A percentile compares a stretch with the other conserved stretches of the same genome.
Evolutionary conservation across 345 rosid genomes (phyloP).

Genomic region (Murraya koenigii): DNA sequence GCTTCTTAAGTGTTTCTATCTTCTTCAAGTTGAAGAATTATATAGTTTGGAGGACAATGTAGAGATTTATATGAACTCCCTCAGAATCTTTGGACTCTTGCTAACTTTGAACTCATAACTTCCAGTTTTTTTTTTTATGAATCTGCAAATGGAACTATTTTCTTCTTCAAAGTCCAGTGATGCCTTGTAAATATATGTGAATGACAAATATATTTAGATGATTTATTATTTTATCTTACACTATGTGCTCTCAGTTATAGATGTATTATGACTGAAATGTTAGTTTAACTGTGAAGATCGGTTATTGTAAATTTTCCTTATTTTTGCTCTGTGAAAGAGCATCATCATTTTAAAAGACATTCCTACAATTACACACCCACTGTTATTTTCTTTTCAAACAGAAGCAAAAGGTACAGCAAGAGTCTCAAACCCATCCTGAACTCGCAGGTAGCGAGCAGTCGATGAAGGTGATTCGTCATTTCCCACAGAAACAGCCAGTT

Average conservation of each 20-base stretch:
- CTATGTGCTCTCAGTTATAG: not conserved
- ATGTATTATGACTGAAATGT: not conserved
- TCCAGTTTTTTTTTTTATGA: not conserved
- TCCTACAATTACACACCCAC: not conserved
- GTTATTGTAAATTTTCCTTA: not conserved
- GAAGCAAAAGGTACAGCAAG: slow-evolving; percentile 67
- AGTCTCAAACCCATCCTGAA: slow-evolving; percentile 32
- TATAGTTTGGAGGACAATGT: not conserved
- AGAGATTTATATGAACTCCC: not conserved
- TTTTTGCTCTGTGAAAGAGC: not conserved
- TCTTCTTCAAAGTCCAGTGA: not conserved
- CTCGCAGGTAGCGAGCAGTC: slow-evolving; percentile 28
- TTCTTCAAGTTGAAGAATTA: not conserved
- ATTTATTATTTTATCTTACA: not conserved
- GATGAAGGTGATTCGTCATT: slow-evolving; percentile 50
- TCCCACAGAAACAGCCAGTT: slow-evolving; percentile 70
- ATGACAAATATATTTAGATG: not conserved
- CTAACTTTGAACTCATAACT: not conserved
- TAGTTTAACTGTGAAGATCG: not conserved
- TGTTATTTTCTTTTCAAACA: slow-evolving; percentile 26
- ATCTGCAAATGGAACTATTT: not conserved
- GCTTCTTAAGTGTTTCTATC: not conserved
- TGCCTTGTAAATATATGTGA: not conserved
- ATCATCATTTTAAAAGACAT: not conserved
- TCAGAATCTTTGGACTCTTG: not conserved